Evolutionary conservation across 2,329 filamentous ascomycete genomes (phyloP).

Genomic region (Exophiala sp.): DNA sequence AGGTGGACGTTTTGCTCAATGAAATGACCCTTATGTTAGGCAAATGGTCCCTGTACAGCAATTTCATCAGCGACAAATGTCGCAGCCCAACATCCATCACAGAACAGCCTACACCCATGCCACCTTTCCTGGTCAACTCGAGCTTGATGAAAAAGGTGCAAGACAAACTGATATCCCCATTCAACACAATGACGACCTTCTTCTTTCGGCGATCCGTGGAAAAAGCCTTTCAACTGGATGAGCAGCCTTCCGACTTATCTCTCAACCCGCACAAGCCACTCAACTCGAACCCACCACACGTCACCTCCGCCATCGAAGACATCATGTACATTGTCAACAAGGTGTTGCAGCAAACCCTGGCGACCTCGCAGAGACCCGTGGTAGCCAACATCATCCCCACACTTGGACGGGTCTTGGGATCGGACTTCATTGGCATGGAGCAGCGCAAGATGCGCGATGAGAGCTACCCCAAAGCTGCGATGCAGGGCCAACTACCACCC

Average conservation of each 20-base stretch:
- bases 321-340: constrained; percentile 99
- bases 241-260: constrained; percentile 74
- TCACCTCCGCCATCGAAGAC: constrained; percentile 93
- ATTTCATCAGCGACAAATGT: constrained; percentile 84
- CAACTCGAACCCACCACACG: constrained; percentile 77
- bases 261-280: constrained; percentile 70
- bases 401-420: constrained; percentile 73
- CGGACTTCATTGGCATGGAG: constrained; percentile 94
- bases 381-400: constrained; percentile 74
- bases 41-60: constrained; percentile 86
- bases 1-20: constrained; percentile 80
- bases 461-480: constrained; percentile 75
- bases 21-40: constrained; percentile 91
- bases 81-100: constrained; percentile 54
- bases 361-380: constrained; percentile 77
- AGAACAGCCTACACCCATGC: constrained; percentile 56
- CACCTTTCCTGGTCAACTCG: constrained; percentile 72
- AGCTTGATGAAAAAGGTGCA: constrained; percentile 76
- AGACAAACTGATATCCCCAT: constrained; percentile 70
- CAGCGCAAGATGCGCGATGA: constrained; percentile 98
- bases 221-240: constrained; percentile 95
- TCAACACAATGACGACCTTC: constrained; percentile 90
- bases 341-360: constrained; percentile 78
- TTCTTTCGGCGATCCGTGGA: constrained; percentile 96
- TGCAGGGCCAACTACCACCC: constrained; percentile 77